phyloP scores from a whole-genome alignment of 2,329 filamentous ascomycete genomes.

The Verticillium klebahnii region DNA sequence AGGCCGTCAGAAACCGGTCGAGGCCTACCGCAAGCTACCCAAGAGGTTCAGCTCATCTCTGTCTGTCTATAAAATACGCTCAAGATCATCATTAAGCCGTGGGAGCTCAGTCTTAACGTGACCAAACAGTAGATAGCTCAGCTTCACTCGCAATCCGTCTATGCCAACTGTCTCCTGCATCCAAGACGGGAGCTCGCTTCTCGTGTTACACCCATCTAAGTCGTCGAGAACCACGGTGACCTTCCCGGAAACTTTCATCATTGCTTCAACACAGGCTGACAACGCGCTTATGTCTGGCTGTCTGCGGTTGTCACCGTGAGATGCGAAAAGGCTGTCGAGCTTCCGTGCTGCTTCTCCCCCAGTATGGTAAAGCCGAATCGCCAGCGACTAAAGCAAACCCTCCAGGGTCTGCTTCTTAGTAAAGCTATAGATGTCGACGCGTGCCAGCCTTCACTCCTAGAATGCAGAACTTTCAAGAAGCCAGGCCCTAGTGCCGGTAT shows the following conservation, averaged over 20 bases:
- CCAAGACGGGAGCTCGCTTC: conserved; percentile 13
- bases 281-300: conserved; percentile 19
- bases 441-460: conserved; percentile 8
- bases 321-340: conserved; percentile 1
- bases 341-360: neutral
- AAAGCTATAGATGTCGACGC: conserved; percentile 14
- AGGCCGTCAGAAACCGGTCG: too few relatives aligned
- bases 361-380: conserved; percentile 15
- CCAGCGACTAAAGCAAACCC: conserved; percentile 10
- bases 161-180: too few relatives aligned
- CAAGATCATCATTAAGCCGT: too few relatives aligned
- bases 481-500: conserved; percentile 10
- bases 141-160: too few relatives aligned
- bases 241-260: conserved; percentile 12
- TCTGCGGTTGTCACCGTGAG: conserved; percentile 8
- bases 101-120: too few relatives aligned
- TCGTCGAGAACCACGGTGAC: conserved; percentile 15
- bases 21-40: too few relatives aligned
- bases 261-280: conserved; percentile 12
- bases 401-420: conserved; percentile 13
- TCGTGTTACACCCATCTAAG: conserved; percentile 16
- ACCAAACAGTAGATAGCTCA: too few relatives aligned
- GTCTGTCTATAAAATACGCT: too few relatives aligned
- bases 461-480: conserved; percentile 8
- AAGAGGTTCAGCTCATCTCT: too few relatives aligned